phyloP scores from a whole-genome alignment of 2,329 filamentous ascomycete species.

The Cladosporium austrohemisphaericum region DNA sequence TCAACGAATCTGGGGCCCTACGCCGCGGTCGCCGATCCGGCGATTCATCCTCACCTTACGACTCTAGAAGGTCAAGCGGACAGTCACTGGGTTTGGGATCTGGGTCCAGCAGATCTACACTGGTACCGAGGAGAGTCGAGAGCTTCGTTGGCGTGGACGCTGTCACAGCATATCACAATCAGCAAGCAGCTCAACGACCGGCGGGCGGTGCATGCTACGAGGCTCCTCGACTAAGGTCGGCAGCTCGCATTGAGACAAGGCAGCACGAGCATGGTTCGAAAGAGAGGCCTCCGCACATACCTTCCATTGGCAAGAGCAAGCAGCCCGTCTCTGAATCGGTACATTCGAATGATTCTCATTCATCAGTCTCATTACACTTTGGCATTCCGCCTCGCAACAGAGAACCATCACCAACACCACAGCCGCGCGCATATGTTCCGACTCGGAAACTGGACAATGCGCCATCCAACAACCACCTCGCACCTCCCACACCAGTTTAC shows the following conservation, averaged over 20 bases:
- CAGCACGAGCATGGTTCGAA: background rate
- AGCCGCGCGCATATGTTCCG: constrained; percentile 28
- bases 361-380: constrained; percentile 23
- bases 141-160: constrained; percentile 74
- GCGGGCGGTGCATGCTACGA: constrained; percentile 44
- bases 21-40: constrained; percentile 44
- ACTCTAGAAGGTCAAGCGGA: constrained; percentile 25
- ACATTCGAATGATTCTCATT: background rate
- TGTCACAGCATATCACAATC: constrained; percentile 66
- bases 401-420: constrained; percentile 24
- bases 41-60: background rate
- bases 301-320: background rate
- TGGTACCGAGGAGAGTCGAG: constrained; percentile 60
- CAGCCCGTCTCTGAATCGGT: background rate
- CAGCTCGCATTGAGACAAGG: background rate
- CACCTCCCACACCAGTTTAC: constrained; percentile 14
- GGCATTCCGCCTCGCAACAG: constrained; percentile 13
- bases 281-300: background rate
- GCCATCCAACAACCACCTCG: background rate
- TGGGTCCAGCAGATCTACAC: background rate
- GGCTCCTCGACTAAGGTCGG: constrained; percentile 6
- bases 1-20: constrained; percentile 64
- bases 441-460: background rate
- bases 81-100: constrained; percentile 57
- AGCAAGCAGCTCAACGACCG: constrained; percentile 50